These are phyloP conservation scores for Pachysandra terminalis DNA, from an alignment of 164 flowering plant species.

Conservation along the genomic window DNA sequence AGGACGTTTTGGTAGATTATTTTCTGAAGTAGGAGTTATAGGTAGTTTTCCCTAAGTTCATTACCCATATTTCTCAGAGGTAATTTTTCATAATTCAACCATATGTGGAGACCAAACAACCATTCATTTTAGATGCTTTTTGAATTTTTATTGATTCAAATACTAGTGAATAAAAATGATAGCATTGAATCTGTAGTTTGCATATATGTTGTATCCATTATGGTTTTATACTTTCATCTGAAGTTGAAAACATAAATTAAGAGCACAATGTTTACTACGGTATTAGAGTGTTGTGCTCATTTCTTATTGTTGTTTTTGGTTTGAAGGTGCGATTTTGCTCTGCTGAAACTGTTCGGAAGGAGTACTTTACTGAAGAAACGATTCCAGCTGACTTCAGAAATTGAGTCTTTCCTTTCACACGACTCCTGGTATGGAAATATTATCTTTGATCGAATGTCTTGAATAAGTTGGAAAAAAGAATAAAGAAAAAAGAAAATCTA, in stretches of 20 bases:
- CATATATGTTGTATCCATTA: background rate
- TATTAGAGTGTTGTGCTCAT: constrained; percentile 2
- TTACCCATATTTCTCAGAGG: no score
- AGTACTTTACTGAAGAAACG: constrained; percentile 74
- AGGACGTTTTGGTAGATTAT: no score
- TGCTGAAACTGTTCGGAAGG: constrained; percentile 59
- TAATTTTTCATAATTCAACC: no score
- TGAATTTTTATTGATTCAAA: background rate
- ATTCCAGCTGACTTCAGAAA: constrained; percentile 58
- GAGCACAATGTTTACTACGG: background rate
- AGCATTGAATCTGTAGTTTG: background rate
- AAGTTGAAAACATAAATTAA: constrained; percentile 2
- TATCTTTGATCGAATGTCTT: background rate
- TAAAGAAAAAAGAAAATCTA: background rate
- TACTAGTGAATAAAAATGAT: background rate
- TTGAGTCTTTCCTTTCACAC: constrained; percentile 18
- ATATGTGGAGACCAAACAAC: no score
- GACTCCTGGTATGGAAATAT: background rate
- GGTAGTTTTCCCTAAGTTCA: no score
- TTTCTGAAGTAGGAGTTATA: no score
- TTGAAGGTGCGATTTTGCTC: constrained; percentile 80
- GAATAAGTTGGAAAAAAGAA: background rate
- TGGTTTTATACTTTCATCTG: background rate
- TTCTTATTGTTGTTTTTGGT: background rate
- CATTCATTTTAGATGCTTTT: background rate